A percentile compares a stretch with the other conserved stretches of the same genome.
Evolutionary conservation across 148 eudicot species (phyloP).

Genomic region (Chenopodium formosanum): DNA sequence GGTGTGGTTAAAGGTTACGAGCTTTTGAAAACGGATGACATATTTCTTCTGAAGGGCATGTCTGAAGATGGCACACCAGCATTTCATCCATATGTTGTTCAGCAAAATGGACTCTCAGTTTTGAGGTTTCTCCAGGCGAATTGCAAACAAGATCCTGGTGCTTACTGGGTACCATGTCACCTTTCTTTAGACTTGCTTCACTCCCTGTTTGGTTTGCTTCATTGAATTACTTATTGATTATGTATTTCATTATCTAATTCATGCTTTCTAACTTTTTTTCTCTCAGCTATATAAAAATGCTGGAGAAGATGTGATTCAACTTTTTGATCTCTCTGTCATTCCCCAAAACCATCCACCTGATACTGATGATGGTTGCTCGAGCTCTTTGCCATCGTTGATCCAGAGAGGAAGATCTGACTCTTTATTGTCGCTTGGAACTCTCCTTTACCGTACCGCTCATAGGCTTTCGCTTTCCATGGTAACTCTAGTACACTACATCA

Average conservation of each 20-base stretch:
- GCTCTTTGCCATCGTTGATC: conserved; percentile 65
- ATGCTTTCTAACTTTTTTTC: conserved; percentile 8
- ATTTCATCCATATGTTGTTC: conserved; percentile 89
- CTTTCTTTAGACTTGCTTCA: conserved; percentile 7
- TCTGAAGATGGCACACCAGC: conserved; percentile 97
- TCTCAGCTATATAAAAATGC: conserved; percentile 84
- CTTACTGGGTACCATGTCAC: conserved; percentile 73
- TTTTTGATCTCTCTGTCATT: conserved; percentile 82
- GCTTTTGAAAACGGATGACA: conserved; percentile 91
- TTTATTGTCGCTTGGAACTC: conserved; percentile 76
- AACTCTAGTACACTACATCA: conserved; percentile 4
- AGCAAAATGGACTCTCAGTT: conserved; percentile 93
- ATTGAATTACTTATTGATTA: not conserved
- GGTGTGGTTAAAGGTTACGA: conserved; percentile 99
- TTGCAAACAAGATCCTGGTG: conserved; percentile 98
- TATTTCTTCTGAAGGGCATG: conserved; percentile 75
- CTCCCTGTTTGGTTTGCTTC: not conserved
- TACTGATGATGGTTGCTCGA: conserved; percentile 48
- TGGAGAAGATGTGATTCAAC: conserved; percentile 94
- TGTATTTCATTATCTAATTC: not conserved
- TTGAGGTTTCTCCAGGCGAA: conserved; percentile 91
- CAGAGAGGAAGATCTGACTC: conserved; percentile 77
- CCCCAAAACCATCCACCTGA: conserved; percentile 63
- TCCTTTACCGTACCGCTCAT: conserved; percentile 85
- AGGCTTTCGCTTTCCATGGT: conserved; percentile 92